Percentiles rank a stretch among this genome's conserved stretches.
Evolutionary conservation across 202 grass and related monocot species (phyloP).

Genomic region (Setaria viridis): DNA sequence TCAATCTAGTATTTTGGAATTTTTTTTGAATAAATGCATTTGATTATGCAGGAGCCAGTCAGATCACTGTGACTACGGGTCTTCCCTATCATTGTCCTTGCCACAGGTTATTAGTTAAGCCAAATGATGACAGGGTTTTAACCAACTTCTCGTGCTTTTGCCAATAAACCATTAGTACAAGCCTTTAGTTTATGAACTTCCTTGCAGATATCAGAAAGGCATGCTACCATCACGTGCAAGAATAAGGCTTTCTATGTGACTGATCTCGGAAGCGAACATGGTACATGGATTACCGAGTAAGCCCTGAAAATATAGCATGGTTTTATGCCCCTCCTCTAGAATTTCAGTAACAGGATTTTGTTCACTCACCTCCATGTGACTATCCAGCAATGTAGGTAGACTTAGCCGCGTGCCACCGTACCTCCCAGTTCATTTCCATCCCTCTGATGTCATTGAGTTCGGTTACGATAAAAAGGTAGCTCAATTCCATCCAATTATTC

Average conservation of each 20-base stretch:
- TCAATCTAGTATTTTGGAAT: background rate
- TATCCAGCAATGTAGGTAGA: slow-evolving; percentile 75
- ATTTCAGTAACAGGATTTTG: slow-evolving; percentile 30
- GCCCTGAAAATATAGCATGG: slow-evolving; percentile 35
- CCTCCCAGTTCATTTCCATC: slow-evolving; percentile 73
- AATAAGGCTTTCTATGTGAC: slow-evolving; percentile 86
- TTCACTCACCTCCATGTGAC: slow-evolving; percentile 26
- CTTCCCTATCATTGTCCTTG: slow-evolving; percentile 59
- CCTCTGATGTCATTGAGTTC: slow-evolving; percentile 74
- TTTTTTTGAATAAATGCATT: slow-evolving; percentile 26
- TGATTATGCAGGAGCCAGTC: slow-evolving; percentile 55
- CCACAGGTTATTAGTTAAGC: slow-evolving; percentile 67
- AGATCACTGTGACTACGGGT: slow-evolving; percentile 44
- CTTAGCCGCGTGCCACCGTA: slow-evolving; percentile 64
- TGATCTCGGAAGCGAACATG: slow-evolving; percentile 74
- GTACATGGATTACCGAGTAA: slow-evolving; percentile 90
- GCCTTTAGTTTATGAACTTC: slow-evolving; percentile 30
- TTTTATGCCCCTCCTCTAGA: slow-evolving; percentile 5
- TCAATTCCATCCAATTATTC: slow-evolving; percentile 17
- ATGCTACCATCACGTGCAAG: slow-evolving; percentile 79
- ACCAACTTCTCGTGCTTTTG: background rate
- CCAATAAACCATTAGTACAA: background rate
- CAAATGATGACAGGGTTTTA: background rate
- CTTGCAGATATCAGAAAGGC: slow-evolving; percentile 75
- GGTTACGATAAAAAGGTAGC: slow-evolving; percentile 85